Evolutionary conservation across 129 eudicot genomes (phyloP), one percentile per base, ranked within the genome.

Genomic region (Kitagawia praeruptora): DNA sequence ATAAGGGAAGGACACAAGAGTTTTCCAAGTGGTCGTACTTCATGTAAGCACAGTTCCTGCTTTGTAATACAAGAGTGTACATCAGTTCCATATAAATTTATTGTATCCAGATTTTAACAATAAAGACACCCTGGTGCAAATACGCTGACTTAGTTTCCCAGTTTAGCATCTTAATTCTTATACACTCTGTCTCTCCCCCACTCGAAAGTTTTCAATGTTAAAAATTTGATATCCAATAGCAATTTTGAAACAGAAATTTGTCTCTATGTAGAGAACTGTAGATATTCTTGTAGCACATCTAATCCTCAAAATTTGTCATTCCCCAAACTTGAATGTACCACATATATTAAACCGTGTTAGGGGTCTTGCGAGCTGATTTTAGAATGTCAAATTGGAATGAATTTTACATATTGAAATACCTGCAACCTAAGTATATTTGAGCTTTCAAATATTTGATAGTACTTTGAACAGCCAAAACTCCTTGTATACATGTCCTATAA

Each of bases 1-100:
- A 91, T 94, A 81, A 87, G 75, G 85, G 97, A 94, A 85, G 98
- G 98, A 34, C 93, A 94, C 75, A 94, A 94, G 87, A 94, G 98
- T 73, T 94, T 91, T 84, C 98, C 98, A 23, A 94, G 98, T 79
- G 97, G 97, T 38, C 98, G 91, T 85, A 40, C 97, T 75, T 91
- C 96, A 75, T 88, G 98, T 94, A 88, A 88, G 93, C 49, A 76
- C 16, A 49, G 71, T 25, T n/a, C 56, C 2, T 58, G 47, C 40
- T 70, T 12, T 53, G 40, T 81, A n/a, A n/a, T n/a, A n/a, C n/a
- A n/a, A n/a, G n/a, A n/a, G n/a, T n/a, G n/a, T n/a, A n/a, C n/a
- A n/a, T 7, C 12, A 56, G 12, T 56, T 8, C 64, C 23, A 54
- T 19, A 13, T 13, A 48, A 5, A n/a, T 19, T 21, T 54, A 27